phyloP scores from a whole-genome alignment of 148 eudicot genomes.

The Camellia sinensis region DNA sequence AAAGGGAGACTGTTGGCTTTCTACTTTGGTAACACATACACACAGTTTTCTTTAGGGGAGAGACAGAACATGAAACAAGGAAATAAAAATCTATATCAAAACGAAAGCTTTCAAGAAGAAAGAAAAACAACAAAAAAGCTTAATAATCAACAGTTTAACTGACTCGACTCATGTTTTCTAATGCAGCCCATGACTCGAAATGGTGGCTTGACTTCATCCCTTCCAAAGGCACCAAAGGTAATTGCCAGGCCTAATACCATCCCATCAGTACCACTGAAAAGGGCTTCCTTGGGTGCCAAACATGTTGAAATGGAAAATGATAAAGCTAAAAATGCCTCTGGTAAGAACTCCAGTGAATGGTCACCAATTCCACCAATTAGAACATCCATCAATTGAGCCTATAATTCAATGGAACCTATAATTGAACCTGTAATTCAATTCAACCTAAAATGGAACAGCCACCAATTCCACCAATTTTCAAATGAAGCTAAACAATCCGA shows the following conservation, averaged over 20 bases:
- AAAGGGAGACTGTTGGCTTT: background rate
- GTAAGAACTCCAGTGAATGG: constrained; percentile 20
- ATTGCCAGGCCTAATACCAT: constrained; percentile 30
- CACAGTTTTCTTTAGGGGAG: too few species aligned
- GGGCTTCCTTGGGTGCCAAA: constrained; percentile 41
- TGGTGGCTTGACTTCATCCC: constrained; percentile 33
- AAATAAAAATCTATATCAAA: too few species aligned
- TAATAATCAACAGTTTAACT: constrained; percentile 8
- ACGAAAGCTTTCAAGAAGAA: too few species aligned
- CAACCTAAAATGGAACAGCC: too few species aligned
- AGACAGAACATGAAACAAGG: too few species aligned
- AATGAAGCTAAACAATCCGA: too few species aligned
- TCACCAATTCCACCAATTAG: too few species aligned
- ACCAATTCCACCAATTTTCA: too few species aligned
- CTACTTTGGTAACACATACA: too few species aligned
- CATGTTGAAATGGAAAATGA: constrained; percentile 45
- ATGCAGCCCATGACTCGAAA: constrained; percentile 39
- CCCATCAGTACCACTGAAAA: constrained; percentile 39
- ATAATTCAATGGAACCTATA: too few species aligned
- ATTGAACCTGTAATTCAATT: too few species aligned
- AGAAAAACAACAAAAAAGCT: background rate
- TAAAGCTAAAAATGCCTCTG: constrained; percentile 34
- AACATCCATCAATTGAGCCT: too few species aligned
- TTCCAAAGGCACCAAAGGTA: constrained; percentile 42
- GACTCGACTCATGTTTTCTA: constrained; percentile 16